Evolutionary conservation across 441 rosid genomes (phyloP), one percentile per base, ranked within the genome.

Genomic region (Capsella rubella): DNA sequence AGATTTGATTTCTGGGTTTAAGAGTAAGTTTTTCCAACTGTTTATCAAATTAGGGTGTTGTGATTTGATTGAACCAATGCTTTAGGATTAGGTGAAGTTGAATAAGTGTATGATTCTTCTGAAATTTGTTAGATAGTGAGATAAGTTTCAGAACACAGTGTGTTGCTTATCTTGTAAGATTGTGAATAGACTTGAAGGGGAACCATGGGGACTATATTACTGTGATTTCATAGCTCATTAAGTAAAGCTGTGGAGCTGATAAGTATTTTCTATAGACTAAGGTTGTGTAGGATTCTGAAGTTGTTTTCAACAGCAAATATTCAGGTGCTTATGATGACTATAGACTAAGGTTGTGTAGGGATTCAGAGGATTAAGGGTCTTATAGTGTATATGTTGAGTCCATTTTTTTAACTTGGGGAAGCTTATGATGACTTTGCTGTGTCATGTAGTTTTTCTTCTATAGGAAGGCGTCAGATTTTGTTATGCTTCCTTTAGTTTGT

Each of bases 1-100:
- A 15, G 39, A 85, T 62, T 60, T 89, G 35, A 73, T 93, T 68
- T 84, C 90, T 18, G 85, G 83, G 37, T 84, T 91, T 29, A 87
- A 84, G 71, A 83, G 97, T 91, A 83, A 80, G 90, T 39, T 49
- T 37, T 9, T 37, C 10, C 5, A 4, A 29, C 34, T 31, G 5
- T 4, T 3, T 57, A 27, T 27, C 12, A 39, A 42, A 4, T 40
- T 25, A 3, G 11, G 40, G 40, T 8, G 16, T 25, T 25, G 40
- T 40, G 13, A n/a, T 14, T 27, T 27, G 47, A 39, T 57, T 59
- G 10, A 18, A 59, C 0, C 5, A 18, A 12, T 59, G 46, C 0
- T 59, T 10, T 5, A 29, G 39, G 27, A 15, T 13, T 40, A 40
- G 16, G n/a, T 42, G 39, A 62, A 8, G 67, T 43, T 43, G 27